Evolutionary conservation across 768 basidiomycete species (phyloP).

Genomic region (Boletus huronensis): DNA sequence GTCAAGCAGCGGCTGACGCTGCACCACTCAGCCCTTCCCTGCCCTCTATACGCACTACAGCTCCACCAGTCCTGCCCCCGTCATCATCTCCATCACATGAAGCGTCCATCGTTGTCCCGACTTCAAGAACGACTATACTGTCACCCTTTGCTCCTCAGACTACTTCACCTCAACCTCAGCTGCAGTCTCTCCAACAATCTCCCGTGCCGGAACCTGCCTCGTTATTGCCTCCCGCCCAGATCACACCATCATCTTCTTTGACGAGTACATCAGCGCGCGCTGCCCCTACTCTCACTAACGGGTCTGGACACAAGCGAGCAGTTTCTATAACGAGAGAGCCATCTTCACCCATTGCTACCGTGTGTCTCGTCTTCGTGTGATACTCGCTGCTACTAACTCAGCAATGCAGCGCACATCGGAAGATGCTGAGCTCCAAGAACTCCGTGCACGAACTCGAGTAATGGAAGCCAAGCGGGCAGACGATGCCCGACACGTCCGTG

Average conservation of each 20-base stretch:
- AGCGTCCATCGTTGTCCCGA: constrained; percentile 8
- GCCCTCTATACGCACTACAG: constrained; percentile 27
- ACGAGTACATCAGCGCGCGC: constrained; percentile 4
- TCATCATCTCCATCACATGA: constrained; percentile 24
- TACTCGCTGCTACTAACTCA: constrained; percentile 8
- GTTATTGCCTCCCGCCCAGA: constrained; percentile 12
- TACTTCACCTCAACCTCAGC: constrained; percentile 29
- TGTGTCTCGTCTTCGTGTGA: constrained; percentile 5
- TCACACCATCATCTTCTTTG: constrained; percentile 16
- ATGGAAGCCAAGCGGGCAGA: constrained; percentile 86
- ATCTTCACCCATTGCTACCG: constrained; percentile 25
- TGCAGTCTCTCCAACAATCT: constrained; percentile 19
- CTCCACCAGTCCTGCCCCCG: constrained; percentile 4
- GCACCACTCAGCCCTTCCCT: constrained; percentile 29
- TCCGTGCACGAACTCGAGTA: constrained; percentile 78
- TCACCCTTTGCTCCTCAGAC: constrained; percentile 35
- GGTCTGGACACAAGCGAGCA: constrained; percentile 9
- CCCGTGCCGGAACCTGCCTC: constrained; percentile 10
- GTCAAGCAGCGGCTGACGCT: constrained; percentile 39
- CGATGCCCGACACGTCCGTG: constrained; percentile 78
- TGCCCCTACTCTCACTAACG: constrained; percentile 5
- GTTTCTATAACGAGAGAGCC: constrained; percentile 25
- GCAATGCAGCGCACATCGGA: constrained; percentile 34
- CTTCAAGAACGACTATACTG: constrained; percentile 38
- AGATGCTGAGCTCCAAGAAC: constrained; percentile 70